phyloP scores from a whole-genome alignment of 495 filamentous ascomycete species.

The Alectoria sarmentosa region DNA sequence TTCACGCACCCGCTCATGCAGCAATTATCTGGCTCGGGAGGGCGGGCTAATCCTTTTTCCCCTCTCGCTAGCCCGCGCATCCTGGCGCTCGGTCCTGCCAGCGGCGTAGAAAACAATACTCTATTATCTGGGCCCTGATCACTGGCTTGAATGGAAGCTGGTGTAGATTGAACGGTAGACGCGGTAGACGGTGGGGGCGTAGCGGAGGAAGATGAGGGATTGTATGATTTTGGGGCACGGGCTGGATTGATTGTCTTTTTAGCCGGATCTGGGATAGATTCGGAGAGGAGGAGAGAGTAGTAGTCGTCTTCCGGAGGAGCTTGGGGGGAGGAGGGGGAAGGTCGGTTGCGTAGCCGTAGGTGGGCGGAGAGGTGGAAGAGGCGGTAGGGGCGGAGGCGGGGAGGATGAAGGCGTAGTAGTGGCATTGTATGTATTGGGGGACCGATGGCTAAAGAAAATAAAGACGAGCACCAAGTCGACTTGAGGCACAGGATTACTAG shows the following conservation, averaged over 20 bases:
- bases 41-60: conserved; percentile 53
- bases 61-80: conserved; percentile 32
- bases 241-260: conserved; percentile 7
- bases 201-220: conserved; percentile 16
- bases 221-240: conserved; percentile 10
- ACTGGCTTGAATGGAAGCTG: background rate
- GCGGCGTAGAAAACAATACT: conserved; percentile 69
- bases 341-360: conserved; percentile 16
- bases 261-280: conserved; percentile 11
- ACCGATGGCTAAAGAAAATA: background rate
- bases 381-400: conserved; percentile 19
- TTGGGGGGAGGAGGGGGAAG: background rate
- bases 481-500: too few relatives aligned
- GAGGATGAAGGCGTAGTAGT: background rate
- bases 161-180: background rate
- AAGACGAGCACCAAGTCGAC: too few relatives aligned
- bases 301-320: conserved; percentile 27
- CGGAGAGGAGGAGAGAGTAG: conserved; percentile 25
- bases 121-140: conserved; percentile 41
- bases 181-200: conserved; percentile 13
- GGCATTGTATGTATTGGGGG: background rate
- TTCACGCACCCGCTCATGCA: conserved; percentile 98
- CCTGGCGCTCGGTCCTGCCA: conserved; percentile 63
- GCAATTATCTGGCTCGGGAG: conserved; percentile 93
- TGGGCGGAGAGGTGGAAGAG: conserved; percentile 17